These are phyloP conservation scores for Salix exigua DNA, from an alignment of 345 rosid genomes.

Conservation along the genomic window DNA sequence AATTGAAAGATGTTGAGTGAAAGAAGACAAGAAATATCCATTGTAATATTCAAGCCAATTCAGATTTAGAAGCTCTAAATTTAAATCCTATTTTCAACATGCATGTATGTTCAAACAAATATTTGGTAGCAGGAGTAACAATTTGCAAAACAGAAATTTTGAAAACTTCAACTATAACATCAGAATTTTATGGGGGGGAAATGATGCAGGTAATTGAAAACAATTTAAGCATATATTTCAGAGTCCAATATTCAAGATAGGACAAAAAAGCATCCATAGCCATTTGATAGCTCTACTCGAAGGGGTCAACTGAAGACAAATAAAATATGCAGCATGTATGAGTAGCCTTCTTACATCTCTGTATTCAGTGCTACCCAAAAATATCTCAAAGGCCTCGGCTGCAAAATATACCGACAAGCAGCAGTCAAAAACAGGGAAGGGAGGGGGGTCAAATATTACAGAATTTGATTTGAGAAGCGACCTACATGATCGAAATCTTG, in stretches of 20 bases:
- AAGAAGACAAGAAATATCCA: background rate
- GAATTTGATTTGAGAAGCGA: constrained; percentile 2
- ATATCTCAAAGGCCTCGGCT: constrained; percentile 78
- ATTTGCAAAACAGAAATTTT: background rate
- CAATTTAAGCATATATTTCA: background rate
- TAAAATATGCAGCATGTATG: background rate
- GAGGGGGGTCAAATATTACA: background rate
- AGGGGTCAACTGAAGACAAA: background rate
- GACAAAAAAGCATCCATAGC: background rate
- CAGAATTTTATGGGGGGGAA: background rate
- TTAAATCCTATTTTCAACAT: background rate
- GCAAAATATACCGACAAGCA: constrained; percentile 28
- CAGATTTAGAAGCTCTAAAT: background rate
- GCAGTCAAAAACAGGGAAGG: constrained; percentile 19
- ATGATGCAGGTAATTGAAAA: background rate
- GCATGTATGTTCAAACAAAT: background rate
- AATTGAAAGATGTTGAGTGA: background rate
- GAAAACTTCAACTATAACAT: background rate
- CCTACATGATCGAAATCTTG: constrained; percentile 70
- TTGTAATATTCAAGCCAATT: background rate
- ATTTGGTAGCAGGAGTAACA: background rate
- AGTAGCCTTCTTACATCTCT: constrained; percentile 50
- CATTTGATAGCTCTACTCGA: background rate
- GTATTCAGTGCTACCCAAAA: constrained; percentile 56
- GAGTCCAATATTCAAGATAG: background rate